Percentiles rank a stretch among this genome's conserved stretches.
Conservation (phyloP, 805 yeast species). For the Spencermartinsiella europaea region DNA sequence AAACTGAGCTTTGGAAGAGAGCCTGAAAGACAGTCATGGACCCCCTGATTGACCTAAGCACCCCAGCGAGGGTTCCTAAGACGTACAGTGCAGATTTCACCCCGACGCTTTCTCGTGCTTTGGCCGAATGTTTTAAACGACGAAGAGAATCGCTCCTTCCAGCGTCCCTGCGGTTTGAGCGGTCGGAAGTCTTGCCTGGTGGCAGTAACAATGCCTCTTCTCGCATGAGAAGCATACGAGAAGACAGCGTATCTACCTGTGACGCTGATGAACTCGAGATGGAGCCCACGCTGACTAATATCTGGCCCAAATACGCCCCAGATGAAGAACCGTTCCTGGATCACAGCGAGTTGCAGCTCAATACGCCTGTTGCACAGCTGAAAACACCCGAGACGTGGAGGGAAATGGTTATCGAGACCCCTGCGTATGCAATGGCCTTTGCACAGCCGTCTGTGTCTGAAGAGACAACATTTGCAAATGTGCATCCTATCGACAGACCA, state of each 20-base stretch:
- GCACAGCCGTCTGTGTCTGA: neutral
- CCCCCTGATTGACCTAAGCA: conserved; percentile 18
- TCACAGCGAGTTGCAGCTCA: neutral
- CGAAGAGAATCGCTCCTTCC: conserved; percentile 14
- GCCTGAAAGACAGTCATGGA: no score
- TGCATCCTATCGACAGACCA: no score
- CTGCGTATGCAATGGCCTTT: neutral
- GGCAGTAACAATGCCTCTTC: neutral
- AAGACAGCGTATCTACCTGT: neutral
- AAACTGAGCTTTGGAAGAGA: no score
- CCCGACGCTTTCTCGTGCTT: conserved; percentile 19
- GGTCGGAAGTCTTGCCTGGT: no score
- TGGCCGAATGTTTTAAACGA: conserved; percentile 17
- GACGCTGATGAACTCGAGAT: neutral
- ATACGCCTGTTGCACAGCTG: conserved; percentile 1
- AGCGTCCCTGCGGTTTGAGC: neutral
- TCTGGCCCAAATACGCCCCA: neutral
- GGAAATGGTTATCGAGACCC: conserved; percentile 2
- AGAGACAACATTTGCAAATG: no score
- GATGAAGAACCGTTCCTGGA: neutral
- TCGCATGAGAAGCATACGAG: neutral
- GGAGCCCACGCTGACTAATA: neutral
- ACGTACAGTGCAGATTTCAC: conserved; percentile 16
- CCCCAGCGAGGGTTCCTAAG: conserved; percentile 11
- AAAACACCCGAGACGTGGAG: neutral